A percentile compares a stretch with the other conserved stretches of the same genome.
phyloP scores from a whole-genome alignment of 139 green algal species.

The Ettlia oleoabundans region DNA sequence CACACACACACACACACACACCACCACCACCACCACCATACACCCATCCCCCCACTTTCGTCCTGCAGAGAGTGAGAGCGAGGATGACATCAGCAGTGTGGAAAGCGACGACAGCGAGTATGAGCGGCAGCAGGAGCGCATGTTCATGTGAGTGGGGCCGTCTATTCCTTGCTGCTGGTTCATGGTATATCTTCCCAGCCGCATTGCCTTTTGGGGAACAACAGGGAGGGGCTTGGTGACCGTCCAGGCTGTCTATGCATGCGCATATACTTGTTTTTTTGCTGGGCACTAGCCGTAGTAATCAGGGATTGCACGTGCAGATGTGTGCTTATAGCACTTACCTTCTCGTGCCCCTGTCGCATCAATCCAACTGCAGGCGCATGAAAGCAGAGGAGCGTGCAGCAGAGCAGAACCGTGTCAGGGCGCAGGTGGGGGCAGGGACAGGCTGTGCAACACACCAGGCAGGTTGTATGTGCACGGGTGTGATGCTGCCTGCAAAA shows the following conservation, averaged over 20 bases:
- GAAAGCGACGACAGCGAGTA: constrained; percentile 29
- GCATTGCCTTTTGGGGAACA: too few species aligned
- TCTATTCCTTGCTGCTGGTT: neutral
- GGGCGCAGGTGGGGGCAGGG: constrained; percentile 4
- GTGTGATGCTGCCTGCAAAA: too few species aligned
- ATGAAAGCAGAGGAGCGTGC: constrained; percentile 34
- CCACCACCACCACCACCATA: too few species aligned
- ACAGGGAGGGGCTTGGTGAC: too few species aligned
- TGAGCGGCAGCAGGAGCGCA: constrained; percentile 26
- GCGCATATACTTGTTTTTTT: too few species aligned
- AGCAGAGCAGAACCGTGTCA: constrained; percentile 25
- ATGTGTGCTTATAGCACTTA: too few species aligned
- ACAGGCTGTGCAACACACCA: neutral
- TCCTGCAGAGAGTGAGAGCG: neutral
- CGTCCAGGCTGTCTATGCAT: too few species aligned
- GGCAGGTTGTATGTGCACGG: too few species aligned
- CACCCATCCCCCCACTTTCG: too few species aligned
- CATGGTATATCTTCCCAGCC: neutral
- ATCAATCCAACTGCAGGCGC: neutral
- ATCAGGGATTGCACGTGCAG: too few species aligned
- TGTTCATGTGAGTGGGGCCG: constrained; percentile 16
- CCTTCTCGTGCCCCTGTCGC: neutral
- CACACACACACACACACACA: too few species aligned
- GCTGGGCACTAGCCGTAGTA: too few species aligned
- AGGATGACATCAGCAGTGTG: neutral